These are phyloP conservation scores for Sarocladiaceae sp. DNA, from an alignment of 2,329 filamentous ascomycete species.

Conservation along the genomic window DNA sequence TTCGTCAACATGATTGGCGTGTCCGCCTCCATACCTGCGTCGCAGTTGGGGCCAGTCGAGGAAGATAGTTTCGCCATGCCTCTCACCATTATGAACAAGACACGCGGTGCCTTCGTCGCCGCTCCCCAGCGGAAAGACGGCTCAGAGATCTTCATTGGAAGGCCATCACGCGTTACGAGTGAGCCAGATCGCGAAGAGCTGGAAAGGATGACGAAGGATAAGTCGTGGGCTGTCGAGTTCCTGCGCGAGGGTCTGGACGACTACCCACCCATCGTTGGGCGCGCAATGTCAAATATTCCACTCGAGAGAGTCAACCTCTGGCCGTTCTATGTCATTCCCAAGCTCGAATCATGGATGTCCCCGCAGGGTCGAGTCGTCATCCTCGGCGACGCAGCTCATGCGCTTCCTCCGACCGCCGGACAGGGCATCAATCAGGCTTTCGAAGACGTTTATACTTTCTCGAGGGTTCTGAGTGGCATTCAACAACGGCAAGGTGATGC, in stretches of 20 bases:
- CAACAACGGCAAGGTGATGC: constrained; percentile 17
- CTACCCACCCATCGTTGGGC: constrained; percentile 31
- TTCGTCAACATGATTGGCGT: constrained; percentile 46
- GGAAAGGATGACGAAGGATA: constrained; percentile 35
- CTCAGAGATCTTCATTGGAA: constrained; percentile 44
- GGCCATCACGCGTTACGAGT: constrained; percentile 30
- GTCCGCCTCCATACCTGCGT: constrained; percentile 27
- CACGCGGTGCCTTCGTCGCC: constrained; percentile 44
- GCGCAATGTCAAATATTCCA: constrained; percentile 25
- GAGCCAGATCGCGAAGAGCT: constrained; percentile 37
- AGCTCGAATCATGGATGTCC: constrained; percentile 40
- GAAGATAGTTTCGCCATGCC: constrained; percentile 29
- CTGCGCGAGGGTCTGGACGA: constrained; percentile 28
- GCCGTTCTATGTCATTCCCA: constrained; percentile 45
- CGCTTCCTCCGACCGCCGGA: constrained; percentile 41
- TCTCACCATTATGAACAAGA: constrained; percentile 35
- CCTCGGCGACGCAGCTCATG: constrained; percentile 44
- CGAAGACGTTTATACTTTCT: constrained; percentile 45
- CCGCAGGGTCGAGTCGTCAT: constrained; percentile 33
- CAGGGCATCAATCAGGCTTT: constrained; percentile 44
- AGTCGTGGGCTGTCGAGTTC: constrained; percentile 29
- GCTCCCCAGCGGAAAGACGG: constrained; percentile 44
- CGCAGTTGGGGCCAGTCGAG: constrained; percentile 29
- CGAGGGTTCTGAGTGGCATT: constrained; percentile 29
- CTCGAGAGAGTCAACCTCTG: constrained; percentile 37